A percentile compares a stretch with the other conserved stretches of the same genome.
Evolutionary conservation across 1,284 basidiomycete genomes (phyloP).

Genomic region (Ustanciosporium gigantosporum): DNA sequence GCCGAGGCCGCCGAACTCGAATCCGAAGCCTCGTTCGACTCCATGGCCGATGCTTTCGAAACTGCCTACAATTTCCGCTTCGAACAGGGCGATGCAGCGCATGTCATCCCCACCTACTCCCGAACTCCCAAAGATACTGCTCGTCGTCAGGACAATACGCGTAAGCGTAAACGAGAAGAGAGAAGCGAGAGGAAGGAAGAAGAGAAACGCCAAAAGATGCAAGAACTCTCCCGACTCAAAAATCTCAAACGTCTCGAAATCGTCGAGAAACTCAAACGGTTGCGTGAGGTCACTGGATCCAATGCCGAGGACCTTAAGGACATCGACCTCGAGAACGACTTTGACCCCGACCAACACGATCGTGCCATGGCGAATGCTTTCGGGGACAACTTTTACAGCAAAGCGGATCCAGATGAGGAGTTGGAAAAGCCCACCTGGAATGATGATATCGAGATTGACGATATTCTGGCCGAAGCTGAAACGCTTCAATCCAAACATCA

Average conservation of each 20-base stretch:
- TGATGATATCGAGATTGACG: slow-evolving; percentile 79
- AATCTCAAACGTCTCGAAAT: slow-evolving; percentile 54
- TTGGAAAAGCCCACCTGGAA: slow-evolving; percentile 79
- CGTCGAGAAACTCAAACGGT: slow-evolving; percentile 51
- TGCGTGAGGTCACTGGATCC: slow-evolving; percentile 52
- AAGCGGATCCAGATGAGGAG: slow-evolving; percentile 31
- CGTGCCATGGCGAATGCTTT: slow-evolving; percentile 51
- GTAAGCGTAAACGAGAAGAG: slow-evolving; percentile 55
- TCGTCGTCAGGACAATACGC: slow-evolving; percentile 52
- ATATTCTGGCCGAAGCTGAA: slow-evolving; percentile 67
- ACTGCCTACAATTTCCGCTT: slow-evolving; percentile 60
- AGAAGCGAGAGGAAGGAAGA: slow-evolving; percentile 51
- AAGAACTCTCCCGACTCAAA: slow-evolving; percentile 49
- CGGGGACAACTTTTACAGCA: slow-evolving; percentile 51
- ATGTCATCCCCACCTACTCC: slow-evolving; percentile 52
- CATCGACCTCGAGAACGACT: slow-evolving; percentile 55
- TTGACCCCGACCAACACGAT: slow-evolving; percentile 58
- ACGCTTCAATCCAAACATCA: slow-evolving; percentile 28
- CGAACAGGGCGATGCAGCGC: slow-evolving; percentile 50
- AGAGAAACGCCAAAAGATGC: slow-evolving; percentile 55
- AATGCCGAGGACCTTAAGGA: slow-evolving; percentile 40
- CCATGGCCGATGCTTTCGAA: slow-evolving; percentile 57
- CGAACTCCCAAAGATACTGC: slow-evolving; percentile 49
- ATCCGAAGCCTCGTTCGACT: slow-evolving; percentile 56
- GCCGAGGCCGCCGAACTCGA: slow-evolving; percentile 58